Base-by-base conservation (phyloP, 176 grass and related monocot species). In the Aegilops bicornis region DNA sequence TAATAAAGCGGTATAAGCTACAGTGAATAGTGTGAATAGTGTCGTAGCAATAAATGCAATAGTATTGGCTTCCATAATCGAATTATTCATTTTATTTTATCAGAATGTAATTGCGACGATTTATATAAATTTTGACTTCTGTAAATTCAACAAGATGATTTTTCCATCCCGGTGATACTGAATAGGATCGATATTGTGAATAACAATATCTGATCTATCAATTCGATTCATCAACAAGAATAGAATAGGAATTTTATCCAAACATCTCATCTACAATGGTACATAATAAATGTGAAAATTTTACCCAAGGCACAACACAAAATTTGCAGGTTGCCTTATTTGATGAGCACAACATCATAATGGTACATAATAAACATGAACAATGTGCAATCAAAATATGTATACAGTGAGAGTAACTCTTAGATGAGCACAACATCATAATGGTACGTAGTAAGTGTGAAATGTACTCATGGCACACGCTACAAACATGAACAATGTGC, bases 321-420 rank as follows among this genome's bases (percentile, higher is more conserved):
- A 27, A 27, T 27, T 27, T 27, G 27, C 27, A 27, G 27, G 27
- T 27, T 27, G 27, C 27, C 27, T 27, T 27, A 27, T 27, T 27
- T 27, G 27, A 27, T 27, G 27, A 27, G 27, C 27, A 27, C 27
- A 27, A 27, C 27, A 27, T 27, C 27, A 27, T 27, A 27, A 27
- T 27, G 27, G 27, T 27, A 52, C 54, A 52, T 37, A 23, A 13
- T 13, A 70, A 79, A 68, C 47, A 56, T 78, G 80, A 22, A 84
- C 20, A 85, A 10, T 80, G 52, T 60, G 58, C 23, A 20, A 23
- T 69, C 50, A 69, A 85, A 86, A 86, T 71, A 64, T 23, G 43
- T 29, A 56, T n/a, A 80, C 10, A 36, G 27, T 58, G 73, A 48
- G 50, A 79, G 36, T 69, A 35, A 36, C 75, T 77, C 19, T 45